Percentiles rank a stretch among this genome's conserved stretches.
phyloP scores from a whole-genome alignment of 2,329 filamentous ascomycete species.

The Exophiala viscosa region DNA sequence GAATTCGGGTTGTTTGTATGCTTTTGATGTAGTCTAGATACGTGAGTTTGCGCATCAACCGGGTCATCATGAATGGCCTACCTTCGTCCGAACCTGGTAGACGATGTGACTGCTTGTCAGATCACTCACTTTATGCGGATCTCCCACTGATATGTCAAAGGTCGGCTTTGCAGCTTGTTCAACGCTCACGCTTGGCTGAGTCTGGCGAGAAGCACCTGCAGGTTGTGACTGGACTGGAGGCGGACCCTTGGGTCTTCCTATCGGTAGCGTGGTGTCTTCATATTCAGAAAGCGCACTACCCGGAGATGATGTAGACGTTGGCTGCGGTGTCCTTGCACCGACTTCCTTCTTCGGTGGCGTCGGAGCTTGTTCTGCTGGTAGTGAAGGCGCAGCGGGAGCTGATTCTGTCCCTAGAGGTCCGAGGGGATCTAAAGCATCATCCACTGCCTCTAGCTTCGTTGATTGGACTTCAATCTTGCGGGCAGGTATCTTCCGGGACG shows the following conservation, averaged over 20 bases:
- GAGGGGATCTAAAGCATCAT: constrained; percentile 59
- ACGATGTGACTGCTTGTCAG: constrained; percentile 96
- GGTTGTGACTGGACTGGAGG: constrained; percentile 55
- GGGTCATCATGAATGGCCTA: constrained; percentile 40
- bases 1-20: constrained; percentile 88
- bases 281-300: constrained; percentile 66
- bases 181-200: constrained; percentile 77
- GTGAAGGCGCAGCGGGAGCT: constrained; percentile 30
- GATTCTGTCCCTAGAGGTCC: constrained; percentile 52
- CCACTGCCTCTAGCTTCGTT: constrained; percentile 60
- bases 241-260: constrained; percentile 61
- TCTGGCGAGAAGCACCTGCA: constrained; percentile 48
- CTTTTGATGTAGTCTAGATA: constrained; percentile 82
- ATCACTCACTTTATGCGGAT: constrained; percentile 97
- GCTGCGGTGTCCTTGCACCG: constrained; percentile 33
- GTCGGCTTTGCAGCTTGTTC: constrained; percentile 90
- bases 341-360: constrained; percentile 59
- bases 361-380: constrained; percentile 51
- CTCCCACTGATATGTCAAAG: constrained; percentile 87
- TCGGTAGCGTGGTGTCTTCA: constrained; percentile 61
- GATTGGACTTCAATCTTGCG: constrained; percentile 59
- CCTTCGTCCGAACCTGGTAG: constrained; percentile 91
- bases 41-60: constrained; percentile 23
- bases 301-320: constrained; percentile 39
- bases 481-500: constrained; percentile 49